phyloP scores from a whole-genome alignment of 2,329 filamentous ascomycete genomes.

The Hypoxylon sp. region DNA sequence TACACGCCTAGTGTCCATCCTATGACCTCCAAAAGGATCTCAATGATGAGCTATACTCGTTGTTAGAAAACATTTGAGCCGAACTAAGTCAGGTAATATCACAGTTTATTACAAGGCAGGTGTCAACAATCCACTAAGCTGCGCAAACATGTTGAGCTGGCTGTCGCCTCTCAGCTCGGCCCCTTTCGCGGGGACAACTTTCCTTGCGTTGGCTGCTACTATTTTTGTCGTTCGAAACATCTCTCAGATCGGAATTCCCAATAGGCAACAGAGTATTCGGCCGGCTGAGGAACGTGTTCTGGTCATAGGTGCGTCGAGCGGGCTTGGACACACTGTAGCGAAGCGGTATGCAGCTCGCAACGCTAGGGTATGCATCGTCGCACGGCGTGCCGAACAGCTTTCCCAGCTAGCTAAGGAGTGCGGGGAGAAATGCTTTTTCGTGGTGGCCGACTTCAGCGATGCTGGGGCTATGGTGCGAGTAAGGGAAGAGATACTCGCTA shows the following conservation, averaged over 20 bases:
- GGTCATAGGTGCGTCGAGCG: conserved; percentile 53
- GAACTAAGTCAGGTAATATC: too few species aligned
- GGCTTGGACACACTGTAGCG: conserved; percentile 51
- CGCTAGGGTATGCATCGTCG: conserved; percentile 51
- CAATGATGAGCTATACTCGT: too few species aligned
- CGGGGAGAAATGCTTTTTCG: conserved; percentile 46
- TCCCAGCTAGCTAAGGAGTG: conserved; percentile 48
- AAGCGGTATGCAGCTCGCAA: conserved; percentile 50
- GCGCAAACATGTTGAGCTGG: conserved; percentile 18
- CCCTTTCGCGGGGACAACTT: conserved; percentile 3
- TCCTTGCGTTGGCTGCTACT: conserved; percentile 28
- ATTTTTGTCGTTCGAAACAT: conserved; percentile 33
- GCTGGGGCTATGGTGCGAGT: conserved; percentile 50
- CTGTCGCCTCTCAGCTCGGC: not conserved
- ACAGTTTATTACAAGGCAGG: not conserved
- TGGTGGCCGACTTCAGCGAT: conserved; percentile 49
- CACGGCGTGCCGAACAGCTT: conserved; percentile 49
- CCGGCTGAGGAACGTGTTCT: conserved; percentile 50
- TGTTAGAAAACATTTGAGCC: too few species aligned
- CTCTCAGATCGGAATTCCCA: conserved; percentile 7
- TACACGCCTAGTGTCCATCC: too few species aligned
- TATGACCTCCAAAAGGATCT: too few species aligned
- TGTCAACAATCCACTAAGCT: not conserved
- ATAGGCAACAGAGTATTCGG: conserved; percentile 25
- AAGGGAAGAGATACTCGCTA: conserved; percentile 42